phyloP scores from a whole-genome alignment of 2,329 filamentous ascomycete genomes.

The Cytospora leucostoma region DNA sequence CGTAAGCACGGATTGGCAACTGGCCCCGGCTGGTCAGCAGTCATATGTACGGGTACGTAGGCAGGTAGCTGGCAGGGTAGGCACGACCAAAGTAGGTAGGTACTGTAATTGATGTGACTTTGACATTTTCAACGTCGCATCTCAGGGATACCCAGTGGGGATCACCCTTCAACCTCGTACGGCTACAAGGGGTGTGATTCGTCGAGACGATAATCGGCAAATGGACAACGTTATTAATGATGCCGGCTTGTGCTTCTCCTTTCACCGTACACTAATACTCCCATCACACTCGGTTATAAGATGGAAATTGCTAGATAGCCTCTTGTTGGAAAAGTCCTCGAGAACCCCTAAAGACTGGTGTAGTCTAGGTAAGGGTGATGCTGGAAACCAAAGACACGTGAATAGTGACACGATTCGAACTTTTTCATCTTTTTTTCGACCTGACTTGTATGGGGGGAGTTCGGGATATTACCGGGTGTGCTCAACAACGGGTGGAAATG shows the following conservation, averaged over 20 bases:
- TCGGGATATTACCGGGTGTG: not conserved
- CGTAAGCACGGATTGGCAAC: constrained; percentile 12
- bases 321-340: not conserved
- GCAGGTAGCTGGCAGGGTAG: not conserved
- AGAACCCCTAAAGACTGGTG: not conserved
- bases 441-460: not conserved
- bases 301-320: not conserved
- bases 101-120: not conserved
- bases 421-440: not conserved
- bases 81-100: not conserved
- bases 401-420: not conserved
- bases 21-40: constrained; percentile 3
- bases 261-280: not conserved
- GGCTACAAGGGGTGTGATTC: constrained; percentile 19
- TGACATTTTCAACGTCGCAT: constrained; percentile 1
- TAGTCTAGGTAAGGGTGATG: not conserved
- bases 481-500: not conserved
- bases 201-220: constrained; percentile 6
- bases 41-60: not conserved
- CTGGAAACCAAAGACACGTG: not conserved
- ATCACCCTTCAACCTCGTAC: not conserved
- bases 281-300: not conserved
- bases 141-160: not conserved
- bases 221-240: not conserved
- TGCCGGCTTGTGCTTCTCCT: not conserved